Percentiles rank a stretch among this genome's conserved stretches.
These are phyloP conservation scores for Backusella sp. DNA, from an alignment of 192 early-diverging fungal species.

Conservation along the genomic window DNA sequence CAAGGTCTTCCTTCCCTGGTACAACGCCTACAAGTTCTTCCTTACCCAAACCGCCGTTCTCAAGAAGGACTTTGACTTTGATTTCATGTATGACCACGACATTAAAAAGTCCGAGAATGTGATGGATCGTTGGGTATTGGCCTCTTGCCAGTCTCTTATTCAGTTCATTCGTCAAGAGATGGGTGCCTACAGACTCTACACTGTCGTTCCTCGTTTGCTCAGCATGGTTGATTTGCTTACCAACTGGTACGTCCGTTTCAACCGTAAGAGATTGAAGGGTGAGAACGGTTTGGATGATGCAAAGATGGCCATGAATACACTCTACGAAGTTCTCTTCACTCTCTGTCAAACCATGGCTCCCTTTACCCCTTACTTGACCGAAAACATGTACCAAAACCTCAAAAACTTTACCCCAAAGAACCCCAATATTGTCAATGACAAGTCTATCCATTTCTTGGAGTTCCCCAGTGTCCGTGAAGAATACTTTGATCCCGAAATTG, in stretches of 20 bases:
- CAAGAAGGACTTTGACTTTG: constrained; percentile 81
- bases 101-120: constrained; percentile 78
- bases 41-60: constrained; percentile 83
- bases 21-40: constrained; percentile 98
- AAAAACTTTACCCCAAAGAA: constrained; percentile 68
- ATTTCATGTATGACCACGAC: constrained; percentile 80
- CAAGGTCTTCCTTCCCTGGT: constrained; percentile 97
- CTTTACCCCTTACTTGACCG: constrained; percentile 96
- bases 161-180: constrained; percentile 93
- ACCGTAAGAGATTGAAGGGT: constrained; percentile 96
- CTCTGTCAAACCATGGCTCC: constrained; percentile 90
- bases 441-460: constrained; percentile 91
- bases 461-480: constrained; percentile 93
- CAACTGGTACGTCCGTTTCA: constrained; percentile 99
- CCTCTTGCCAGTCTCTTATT: constrained; percentile 91
- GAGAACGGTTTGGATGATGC: constrained; percentile 89
- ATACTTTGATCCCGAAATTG: constrained; percentile 96
- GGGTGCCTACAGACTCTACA: constrained; percentile 95
- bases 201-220: constrained; percentile 92
- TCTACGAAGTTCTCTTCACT: constrained; percentile 95
- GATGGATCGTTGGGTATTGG: constrained; percentile 99
- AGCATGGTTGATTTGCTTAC: constrained; percentile 91
- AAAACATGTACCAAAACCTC: constrained; percentile 96
- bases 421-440: constrained; percentile 63
- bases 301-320: constrained; percentile 82